Evolutionary conservation across 176 grass and related monocot genomes (phyloP).

Genomic region (Bolboschoenus planiculmis): DNA sequence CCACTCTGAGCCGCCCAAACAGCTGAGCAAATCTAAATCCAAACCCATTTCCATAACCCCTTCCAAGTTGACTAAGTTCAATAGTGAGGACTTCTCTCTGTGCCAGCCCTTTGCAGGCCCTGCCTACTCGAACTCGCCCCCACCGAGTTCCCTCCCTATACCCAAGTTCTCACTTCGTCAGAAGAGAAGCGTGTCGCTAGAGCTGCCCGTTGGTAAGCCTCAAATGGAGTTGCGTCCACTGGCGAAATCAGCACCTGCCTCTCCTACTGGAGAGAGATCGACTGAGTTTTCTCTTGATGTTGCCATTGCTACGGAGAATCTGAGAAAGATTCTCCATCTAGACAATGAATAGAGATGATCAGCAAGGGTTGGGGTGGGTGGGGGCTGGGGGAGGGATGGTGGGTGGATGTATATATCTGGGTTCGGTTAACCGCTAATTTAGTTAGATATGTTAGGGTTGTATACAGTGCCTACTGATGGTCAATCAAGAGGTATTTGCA

Average conservation of each 20-base stretch:
- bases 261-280: constrained; percentile 39
- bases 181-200: constrained; percentile 69
- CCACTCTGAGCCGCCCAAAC: constrained; percentile 8
- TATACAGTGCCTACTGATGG: constrained; percentile 14
- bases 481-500: constrained; percentile 5
- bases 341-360: constrained; percentile 22
- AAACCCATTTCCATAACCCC: constrained; percentile 55
- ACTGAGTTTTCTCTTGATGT: constrained; percentile 37
- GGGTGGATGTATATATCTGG: constrained; percentile 12
- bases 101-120: constrained; percentile 86
- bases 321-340: constrained; percentile 81
- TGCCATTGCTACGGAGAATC: constrained; percentile 64
- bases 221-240: constrained; percentile 29
- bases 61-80: constrained; percentile 33
- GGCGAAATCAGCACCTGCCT: constrained; percentile 71
- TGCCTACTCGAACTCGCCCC: constrained; percentile 75
- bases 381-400: not conserved
- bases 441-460: not conserved
- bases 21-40: constrained; percentile 40
- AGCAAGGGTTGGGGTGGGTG: constrained; percentile 25
- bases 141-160: constrained; percentile 79
- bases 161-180: constrained; percentile 81
- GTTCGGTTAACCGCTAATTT: constrained; percentile 12
- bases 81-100: constrained; percentile 30
- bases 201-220: constrained; percentile 32